Percentiles rank a stretch among this genome's conserved stretches.
Evolutionary conservation across 177 flowering plant species (phyloP).

Genomic region (Vitis hybrid): DNA sequence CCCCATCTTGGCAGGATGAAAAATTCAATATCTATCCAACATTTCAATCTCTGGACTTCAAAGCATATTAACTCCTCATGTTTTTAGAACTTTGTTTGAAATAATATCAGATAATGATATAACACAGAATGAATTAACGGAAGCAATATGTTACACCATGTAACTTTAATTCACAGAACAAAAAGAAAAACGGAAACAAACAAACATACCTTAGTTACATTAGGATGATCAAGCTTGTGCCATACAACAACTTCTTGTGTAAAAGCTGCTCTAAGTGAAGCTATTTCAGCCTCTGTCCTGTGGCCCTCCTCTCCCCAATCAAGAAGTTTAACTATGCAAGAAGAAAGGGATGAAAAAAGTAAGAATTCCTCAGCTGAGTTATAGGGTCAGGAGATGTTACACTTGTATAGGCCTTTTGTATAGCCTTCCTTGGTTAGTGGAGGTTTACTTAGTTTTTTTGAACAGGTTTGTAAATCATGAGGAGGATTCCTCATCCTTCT

Average conservation of each 20-base stretch:
- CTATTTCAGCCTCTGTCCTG: conserved; percentile 54
- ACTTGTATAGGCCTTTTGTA: too few species aligned
- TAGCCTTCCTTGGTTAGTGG: too few species aligned
- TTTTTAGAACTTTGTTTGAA: neutral
- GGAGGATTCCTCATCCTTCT: too few species aligned
- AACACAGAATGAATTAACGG: neutral
- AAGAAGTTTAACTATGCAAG: conserved; percentile 47
- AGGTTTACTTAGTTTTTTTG: too few species aligned
- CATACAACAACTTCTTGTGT: conserved; percentile 70
- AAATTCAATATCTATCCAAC: neutral
- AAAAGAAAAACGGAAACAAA: neutral
- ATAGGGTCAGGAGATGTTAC: too few species aligned
- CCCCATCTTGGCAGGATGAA: neutral
- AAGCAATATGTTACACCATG: neutral
- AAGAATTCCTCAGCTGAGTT: neutral
- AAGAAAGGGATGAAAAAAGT: conserved; percentile 2
- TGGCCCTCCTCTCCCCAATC: conserved; percentile 77
- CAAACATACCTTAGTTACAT: conserved; percentile 59
- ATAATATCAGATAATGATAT: neutral
- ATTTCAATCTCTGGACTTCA: neutral
- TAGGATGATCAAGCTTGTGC: conserved; percentile 75
- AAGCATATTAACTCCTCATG: neutral
- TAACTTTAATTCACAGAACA: neutral
- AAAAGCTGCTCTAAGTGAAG: conserved; percentile 53
- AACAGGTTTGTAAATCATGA: too few species aligned